These are phyloP conservation scores for Lindgomyces ingoldianus DNA, from an alignment of 495 filamentous ascomycete genomes.

Conservation along the genomic window DNA sequence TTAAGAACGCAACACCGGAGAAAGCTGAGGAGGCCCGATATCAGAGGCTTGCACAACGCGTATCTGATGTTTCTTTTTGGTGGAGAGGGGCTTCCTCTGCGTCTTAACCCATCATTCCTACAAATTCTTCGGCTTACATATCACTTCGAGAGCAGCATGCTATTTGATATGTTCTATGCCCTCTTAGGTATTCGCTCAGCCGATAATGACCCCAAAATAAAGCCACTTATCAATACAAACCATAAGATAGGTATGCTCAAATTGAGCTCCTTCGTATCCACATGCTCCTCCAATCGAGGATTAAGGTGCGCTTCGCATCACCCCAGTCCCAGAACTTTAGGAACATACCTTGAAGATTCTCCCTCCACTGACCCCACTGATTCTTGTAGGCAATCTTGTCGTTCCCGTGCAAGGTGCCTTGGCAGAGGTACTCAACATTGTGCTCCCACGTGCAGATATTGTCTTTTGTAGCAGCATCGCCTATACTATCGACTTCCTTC, in stretches of 20 bases:
- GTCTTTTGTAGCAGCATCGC: too few relatives aligned
- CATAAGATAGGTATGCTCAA: not conserved
- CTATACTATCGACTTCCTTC: too few relatives aligned
- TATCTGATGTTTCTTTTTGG: not conserved
- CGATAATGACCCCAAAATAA: not conserved
- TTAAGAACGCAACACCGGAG: not conserved
- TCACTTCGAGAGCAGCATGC: not conserved
- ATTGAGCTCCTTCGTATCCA: too few relatives aligned
- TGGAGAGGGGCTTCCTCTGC: not conserved
- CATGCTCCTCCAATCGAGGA: not conserved
- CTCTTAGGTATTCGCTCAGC: not conserved
- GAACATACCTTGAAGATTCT: too few relatives aligned
- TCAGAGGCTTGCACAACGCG: not conserved
- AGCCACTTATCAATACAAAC: not conserved
- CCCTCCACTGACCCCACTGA: too few relatives aligned
- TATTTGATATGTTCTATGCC: not conserved
- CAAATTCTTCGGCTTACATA: not conserved
- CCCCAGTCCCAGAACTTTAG: too few relatives aligned
- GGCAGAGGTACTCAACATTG: too few relatives aligned
- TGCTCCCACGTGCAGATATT: too few relatives aligned
- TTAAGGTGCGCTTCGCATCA: too few relatives aligned
- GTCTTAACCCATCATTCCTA: not conserved
- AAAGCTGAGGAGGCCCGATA: not conserved
- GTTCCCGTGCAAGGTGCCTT: too few relatives aligned
- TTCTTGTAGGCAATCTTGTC: too few relatives aligned